Evolutionary conservation across 345 rosid genomes (phyloP), one percentile per base, ranked within the genome.

Genomic region (Theobroma cacao): DNA sequence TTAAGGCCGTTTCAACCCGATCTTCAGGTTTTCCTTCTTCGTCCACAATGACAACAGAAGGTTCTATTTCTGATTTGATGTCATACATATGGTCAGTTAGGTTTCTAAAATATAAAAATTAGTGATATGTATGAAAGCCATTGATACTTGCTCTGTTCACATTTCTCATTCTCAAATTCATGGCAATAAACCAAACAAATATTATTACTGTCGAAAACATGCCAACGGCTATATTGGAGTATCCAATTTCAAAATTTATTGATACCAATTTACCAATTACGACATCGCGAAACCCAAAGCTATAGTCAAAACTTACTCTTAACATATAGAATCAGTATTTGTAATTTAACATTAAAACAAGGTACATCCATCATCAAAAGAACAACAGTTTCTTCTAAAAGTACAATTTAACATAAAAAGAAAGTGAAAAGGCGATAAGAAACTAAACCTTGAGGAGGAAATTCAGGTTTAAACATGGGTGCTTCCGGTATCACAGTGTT

Each of bases 381-480:
- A 30, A 70, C 20, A 3, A 48, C 47, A 70, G 40, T 48, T 30
- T 70, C 74, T 17, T 30, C 58, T 18, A 4, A 41, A 34, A 65
- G 3, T 4, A 53, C 18, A 66, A 66, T 40, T 2, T 26, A 59
- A 24, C 40, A 2, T 15, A 24, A 3, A 14, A 18, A 50, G 33
- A 24, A 11, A 17, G 40, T 30, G 66, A 5, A 14, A 40, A 43
- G 50, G 1, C 10, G 67, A 40, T 56, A 74, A 41, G 61, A 73
- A 63, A 75, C 50, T 2, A 58, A 84, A 94, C 98, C 93, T 87
- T 92, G 98, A 62, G 91, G 84, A 79, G 95, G 95, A 81, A 78
- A 92, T 88, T 92, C 97, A 8, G 98, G 98, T 79, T 83, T 92
- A 73, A 88, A 92, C 98, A 94, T 92, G 45, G 98, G 98, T 55